Evolutionary conservation across 1,284 basidiomycete species (phyloP), one percentile per base, ranked within the genome.

Genomic region (Leccinum angustisporum): DNA sequence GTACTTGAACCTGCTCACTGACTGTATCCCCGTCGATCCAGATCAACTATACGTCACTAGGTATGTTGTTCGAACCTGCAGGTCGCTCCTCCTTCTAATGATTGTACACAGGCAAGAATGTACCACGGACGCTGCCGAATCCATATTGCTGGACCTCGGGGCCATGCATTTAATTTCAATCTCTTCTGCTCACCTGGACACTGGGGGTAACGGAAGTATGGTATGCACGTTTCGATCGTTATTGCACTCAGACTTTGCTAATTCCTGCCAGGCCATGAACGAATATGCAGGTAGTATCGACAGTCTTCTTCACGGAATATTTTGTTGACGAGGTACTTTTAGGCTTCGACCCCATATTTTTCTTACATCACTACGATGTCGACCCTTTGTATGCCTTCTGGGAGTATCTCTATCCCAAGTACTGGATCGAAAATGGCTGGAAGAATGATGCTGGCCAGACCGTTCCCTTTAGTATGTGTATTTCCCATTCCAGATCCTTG

Each of bases 121-220:
- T 21, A 63, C 56, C 54, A 61, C 73, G 0, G 77, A 78, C 21
- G 79, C 83, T 65, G 81, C 78, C n/a, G 76, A 80, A 43, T 79
- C 78, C n/a, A 73, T 86, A 46, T 72, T 87, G 21, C 57, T 75
- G 16, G 83, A 85, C 59, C 68, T 84, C 16, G 81, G 79, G 27
- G 74, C 81, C 21, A 82, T 83, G 0, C 83, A 86, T 68, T 56
- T 85, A 9, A 64, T 87, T 52, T 80, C 82, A 3, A 71, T 86
- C 34, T 78, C 82, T 1, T 85, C 86, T 14, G 75, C 81, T 16
- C 74, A 78, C 40, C 21, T 67, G 7, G 48, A 67, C 25, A 54
- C 18, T 16, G 66, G 66, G 0, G 66, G 66, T 16, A 64, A 61
- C 16, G 66, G 66, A 18, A 3, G 14, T 2, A 67, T 67, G 66